Conservation (phyloP, 768 basidiomycete species). For the Tricholomella constricta region DNA sequence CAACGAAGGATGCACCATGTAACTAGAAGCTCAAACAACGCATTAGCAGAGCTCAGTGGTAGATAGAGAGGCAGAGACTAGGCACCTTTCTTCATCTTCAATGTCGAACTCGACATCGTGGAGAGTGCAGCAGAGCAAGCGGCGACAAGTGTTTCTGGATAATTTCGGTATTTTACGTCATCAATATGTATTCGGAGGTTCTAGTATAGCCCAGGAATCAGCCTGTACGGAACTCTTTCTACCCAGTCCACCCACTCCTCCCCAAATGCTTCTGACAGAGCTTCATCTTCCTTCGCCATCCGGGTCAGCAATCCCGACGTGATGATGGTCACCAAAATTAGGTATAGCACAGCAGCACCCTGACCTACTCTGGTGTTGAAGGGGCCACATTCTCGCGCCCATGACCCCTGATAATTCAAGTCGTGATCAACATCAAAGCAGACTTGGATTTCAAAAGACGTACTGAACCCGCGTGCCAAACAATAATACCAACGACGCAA, state of each 20-base stretch:
- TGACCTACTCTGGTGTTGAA: slow-evolving; percentile 34
- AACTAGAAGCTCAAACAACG: slow-evolving; percentile 8
- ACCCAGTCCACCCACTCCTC: slow-evolving; percentile 48
- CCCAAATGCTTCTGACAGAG: slow-evolving; percentile 41
- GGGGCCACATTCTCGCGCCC: slow-evolving; percentile 44
- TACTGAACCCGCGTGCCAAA: slow-evolving; percentile 39
- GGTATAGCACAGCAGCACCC: slow-evolving; percentile 25
- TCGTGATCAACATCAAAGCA: neutral
- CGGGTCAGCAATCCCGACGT: slow-evolving; percentile 37
- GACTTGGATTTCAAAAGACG: slow-evolving; percentile 11
- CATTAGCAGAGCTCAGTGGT: neutral
- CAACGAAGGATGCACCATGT: slow-evolving; percentile 14
- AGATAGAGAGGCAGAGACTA: neutral
- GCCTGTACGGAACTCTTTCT: slow-evolving; percentile 43
- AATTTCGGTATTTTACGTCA: too few relatives aligned
- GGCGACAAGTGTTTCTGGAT: too few relatives aligned
- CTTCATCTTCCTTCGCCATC: slow-evolving; percentile 48
- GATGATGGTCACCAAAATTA: slow-evolving; percentile 32
- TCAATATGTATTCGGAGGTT: neutral
- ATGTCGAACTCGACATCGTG: neutral
- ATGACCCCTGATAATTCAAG: slow-evolving; percentile 40
- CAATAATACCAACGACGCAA: slow-evolving; percentile 33
- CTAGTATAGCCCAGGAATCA: slow-evolving; percentile 51
- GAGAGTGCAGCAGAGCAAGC: slow-evolving; percentile 1
- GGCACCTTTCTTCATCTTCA: slow-evolving; percentile 12